These are phyloP conservation scores for Albugo laibachii DNA, from an alignment of 352 stramenopile genomes.

Conservation along the genomic window DNA sequence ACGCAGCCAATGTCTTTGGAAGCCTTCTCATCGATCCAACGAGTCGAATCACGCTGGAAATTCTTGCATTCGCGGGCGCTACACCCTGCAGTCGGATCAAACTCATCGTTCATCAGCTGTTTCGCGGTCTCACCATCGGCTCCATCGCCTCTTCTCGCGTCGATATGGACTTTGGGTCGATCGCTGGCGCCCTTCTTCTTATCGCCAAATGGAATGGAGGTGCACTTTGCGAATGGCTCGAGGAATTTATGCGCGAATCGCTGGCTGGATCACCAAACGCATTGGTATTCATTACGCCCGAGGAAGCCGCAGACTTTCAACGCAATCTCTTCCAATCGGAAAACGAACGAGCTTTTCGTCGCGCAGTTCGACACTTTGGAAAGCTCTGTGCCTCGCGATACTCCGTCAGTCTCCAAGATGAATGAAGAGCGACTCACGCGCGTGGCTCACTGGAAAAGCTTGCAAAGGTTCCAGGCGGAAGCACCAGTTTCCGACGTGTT, in stretches of 20 bases:
- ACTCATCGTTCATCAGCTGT: constrained; percentile 26
- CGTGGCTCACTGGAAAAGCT: too few species aligned
- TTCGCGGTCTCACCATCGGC: constrained; percentile 43
- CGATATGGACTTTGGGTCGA: constrained; percentile 64
- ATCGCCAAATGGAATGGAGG: constrained; percentile 42
- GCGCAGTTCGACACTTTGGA: constrained; percentile 54
- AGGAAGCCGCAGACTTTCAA: constrained; percentile 46
- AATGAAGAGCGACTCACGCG: too few species aligned
- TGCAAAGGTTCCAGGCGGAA: constrained; percentile 33
- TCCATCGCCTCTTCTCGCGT: constrained; percentile 33
- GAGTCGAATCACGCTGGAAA: constrained; percentile 1
- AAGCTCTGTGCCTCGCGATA: constrained; percentile 64
- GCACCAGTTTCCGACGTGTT: constrained; percentile 46
- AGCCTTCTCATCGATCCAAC: background rate
- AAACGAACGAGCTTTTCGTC: constrained; percentile 53
- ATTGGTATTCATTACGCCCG: constrained; percentile 30
- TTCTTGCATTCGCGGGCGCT: constrained; percentile 9
- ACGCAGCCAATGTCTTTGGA: background rate
- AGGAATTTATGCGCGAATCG: constrained; percentile 23
- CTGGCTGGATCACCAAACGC: constrained; percentile 21
- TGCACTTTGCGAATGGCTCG: constrained; percentile 23
- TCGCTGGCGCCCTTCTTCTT: constrained; percentile 44
- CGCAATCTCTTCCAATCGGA: constrained; percentile 32
- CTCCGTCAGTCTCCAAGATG: constrained; percentile 6
- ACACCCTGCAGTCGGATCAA: too few species aligned